Conservation (phyloP, 169 alveolate genomes). For the Besnoitia besnoiti region DNA sequence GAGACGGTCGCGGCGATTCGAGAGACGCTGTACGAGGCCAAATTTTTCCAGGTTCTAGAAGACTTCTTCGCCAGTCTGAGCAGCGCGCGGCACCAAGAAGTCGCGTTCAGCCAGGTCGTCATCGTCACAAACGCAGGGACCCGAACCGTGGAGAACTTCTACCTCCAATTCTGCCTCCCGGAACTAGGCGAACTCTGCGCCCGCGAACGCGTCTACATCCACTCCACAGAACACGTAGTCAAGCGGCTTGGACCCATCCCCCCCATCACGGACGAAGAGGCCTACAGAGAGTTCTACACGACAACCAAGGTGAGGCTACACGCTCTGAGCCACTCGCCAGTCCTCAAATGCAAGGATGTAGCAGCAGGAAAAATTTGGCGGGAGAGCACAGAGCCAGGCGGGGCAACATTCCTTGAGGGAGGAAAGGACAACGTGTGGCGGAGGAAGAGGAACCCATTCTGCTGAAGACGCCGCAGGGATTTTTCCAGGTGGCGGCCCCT, state of each 20-base stretch:
- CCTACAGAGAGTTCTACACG: constrained; percentile 73
- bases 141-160: constrained; percentile 72
- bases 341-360: too few species aligned
- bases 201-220: constrained; percentile 61
- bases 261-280: constrained; percentile 71
- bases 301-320: constrained; percentile 63
- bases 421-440: too few species aligned
- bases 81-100: not conserved
- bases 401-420: too few species aligned
- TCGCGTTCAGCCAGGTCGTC: constrained; percentile 48
- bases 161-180: constrained; percentile 70
- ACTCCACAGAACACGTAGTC: constrained; percentile 73
- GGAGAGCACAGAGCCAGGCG: too few species aligned
- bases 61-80: constrained; percentile 62
- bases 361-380: too few species aligned
- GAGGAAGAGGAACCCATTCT: too few species aligned
- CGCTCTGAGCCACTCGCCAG: not conserved
- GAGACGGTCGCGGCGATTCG: constrained; percentile 67
- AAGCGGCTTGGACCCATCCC: constrained; percentile 72
- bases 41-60: constrained; percentile 63
- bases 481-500: too few species aligned
- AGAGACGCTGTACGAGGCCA: constrained; percentile 63
- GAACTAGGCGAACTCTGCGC: constrained; percentile 69
- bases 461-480: too few species aligned
- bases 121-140: constrained; percentile 75